A percentile compares a stretch with the other conserved stretches of the same genome.
These are phyloP conservation scores for Pachysandra terminalis DNA, from an alignment of 164 flowering plant species.

Conservation along the genomic window DNA sequence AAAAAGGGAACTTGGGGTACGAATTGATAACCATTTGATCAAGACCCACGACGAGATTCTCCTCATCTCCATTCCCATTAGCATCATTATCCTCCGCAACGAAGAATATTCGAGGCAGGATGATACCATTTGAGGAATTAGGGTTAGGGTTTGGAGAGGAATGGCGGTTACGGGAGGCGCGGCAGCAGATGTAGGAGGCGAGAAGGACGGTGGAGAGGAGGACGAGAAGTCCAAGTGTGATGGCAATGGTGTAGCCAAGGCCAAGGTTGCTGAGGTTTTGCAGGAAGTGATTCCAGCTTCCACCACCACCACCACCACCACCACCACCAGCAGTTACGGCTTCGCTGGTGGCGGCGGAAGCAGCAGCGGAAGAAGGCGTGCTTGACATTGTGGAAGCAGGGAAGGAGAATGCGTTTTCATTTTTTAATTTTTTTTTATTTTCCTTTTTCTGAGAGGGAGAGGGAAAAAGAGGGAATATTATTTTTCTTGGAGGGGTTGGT, in stretches of 20 bases:
- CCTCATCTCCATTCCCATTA: slow-evolving; percentile 10
- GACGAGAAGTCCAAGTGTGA: slow-evolving; percentile 51
- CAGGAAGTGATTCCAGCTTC: slow-evolving; percentile 11
- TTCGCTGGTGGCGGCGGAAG: slow-evolving; percentile 18
- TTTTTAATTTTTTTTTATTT: no score
- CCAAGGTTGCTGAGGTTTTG: slow-evolving; percentile 35
- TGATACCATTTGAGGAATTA: slow-evolving; percentile 21
- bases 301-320: slow-evolving; percentile 5
- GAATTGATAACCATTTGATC: slow-evolving; percentile 45
- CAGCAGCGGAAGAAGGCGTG: slow-evolving; percentile 15
- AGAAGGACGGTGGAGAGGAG: slow-evolving; percentile 51
- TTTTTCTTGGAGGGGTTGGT: not conserved
- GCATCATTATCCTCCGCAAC: slow-evolving; percentile 47
- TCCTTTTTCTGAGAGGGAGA: not conserved
- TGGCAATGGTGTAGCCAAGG: slow-evolving; percentile 56
- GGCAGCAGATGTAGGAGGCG: slow-evolving; percentile 57
- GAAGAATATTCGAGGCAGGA: slow-evolving; percentile 51
- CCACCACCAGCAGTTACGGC: no score
- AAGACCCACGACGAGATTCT: slow-evolving; percentile 33
- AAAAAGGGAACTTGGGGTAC: slow-evolving; percentile 49
- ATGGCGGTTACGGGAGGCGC: slow-evolving; percentile 25
- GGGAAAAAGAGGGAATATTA: slow-evolving; percentile 3
- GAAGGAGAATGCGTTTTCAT: not conserved
- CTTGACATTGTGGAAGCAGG: slow-evolving; percentile 19
- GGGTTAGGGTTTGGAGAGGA: slow-evolving; percentile 7